Percentiles rank a stretch among this genome's conserved stretches.
Conservation (phyloP, 1,284 basidiomycete species). For the Ustilago tritici region DNA sequence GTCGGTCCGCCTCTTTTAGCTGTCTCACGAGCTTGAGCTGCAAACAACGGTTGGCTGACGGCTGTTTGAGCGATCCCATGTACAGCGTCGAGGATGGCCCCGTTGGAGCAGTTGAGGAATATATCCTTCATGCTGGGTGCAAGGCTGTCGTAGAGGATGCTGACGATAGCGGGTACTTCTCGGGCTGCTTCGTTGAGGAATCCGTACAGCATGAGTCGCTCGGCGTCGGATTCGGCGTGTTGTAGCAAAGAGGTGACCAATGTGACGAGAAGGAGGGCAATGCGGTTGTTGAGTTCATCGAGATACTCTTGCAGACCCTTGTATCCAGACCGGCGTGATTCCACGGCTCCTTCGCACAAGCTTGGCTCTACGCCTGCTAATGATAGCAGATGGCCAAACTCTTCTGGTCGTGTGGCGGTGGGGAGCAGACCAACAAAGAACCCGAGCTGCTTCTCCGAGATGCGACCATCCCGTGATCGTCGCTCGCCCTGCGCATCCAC, state of each 20-base stretch:
- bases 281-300: conserved; percentile 58
- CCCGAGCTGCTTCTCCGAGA: conserved; percentile 57
- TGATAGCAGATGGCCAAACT: conserved; percentile 56
- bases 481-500: conserved; percentile 45
- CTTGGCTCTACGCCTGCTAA: conserved; percentile 51
- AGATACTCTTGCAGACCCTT: conserved; percentile 54
- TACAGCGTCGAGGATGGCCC: conserved; percentile 61
- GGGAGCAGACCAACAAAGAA: conserved; percentile 64
- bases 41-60: conserved; percentile 63
- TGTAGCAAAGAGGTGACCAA: conserved; percentile 59
- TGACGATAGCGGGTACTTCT: conserved; percentile 62
- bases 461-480: conserved; percentile 43
- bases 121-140: conserved; percentile 60
- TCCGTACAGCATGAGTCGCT: conserved; percentile 57
- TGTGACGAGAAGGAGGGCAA: conserved; percentile 60
- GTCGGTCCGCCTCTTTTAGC: conserved; percentile 58
- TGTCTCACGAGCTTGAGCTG: conserved; percentile 66
- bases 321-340: conserved; percentile 43
- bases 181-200: conserved; percentile 62
- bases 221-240: conserved; percentile 60
- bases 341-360: conserved; percentile 42
- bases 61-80: conserved; percentile 62
- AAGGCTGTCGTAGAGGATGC: conserved; percentile 64
- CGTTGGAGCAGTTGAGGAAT: conserved; percentile 61
- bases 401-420: conserved; percentile 56